phyloP scores from a whole-genome alignment of 2,329 filamentous ascomycete genomes.

The Hypoxylon sp. region DNA sequence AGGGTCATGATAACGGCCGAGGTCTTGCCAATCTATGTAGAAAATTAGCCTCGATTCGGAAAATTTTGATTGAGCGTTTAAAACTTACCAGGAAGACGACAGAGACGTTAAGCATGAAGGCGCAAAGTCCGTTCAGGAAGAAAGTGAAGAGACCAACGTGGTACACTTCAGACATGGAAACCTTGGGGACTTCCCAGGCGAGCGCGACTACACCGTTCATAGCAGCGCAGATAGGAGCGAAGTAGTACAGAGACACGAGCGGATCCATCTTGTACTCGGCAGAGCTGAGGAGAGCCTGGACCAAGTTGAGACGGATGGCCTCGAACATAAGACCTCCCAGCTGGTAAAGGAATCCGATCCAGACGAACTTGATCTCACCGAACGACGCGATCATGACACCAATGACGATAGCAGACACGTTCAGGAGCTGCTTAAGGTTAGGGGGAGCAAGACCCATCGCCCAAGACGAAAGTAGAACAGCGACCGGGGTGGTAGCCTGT shows the following conservation, averaged over 20 bases:
- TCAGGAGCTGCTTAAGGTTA: constrained; percentile 88
- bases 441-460: constrained; percentile 85
- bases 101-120: constrained; percentile 86
- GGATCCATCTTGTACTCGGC: constrained; percentile 94
- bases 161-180: constrained; percentile 79
- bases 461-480: constrained; percentile 92
- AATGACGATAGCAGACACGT: constrained; percentile 94
- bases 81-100: constrained; percentile 86
- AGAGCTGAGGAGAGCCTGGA: constrained; percentile 84
- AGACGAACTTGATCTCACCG: constrained; percentile 94
- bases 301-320: constrained; percentile 86
- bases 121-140: constrained; percentile 81
- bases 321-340: constrained; percentile 84
- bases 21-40: constrained; percentile 85
- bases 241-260: constrained; percentile 90
- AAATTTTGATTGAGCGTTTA: neutral
- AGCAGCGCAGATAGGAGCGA: constrained; percentile 84
- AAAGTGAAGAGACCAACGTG: constrained; percentile 80
- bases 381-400: constrained; percentile 95
- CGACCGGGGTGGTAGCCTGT: constrained; percentile 93
- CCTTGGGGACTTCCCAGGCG: constrained; percentile 79
- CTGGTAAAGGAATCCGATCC: constrained; percentile 85
- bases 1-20: constrained; percentile 89
- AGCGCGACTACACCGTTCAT: constrained; percentile 85
- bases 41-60: constrained; percentile 48